Evolutionary conservation across 129 eudicot genomes (phyloP).

Genomic region (Saussurea involucrata): DNA sequence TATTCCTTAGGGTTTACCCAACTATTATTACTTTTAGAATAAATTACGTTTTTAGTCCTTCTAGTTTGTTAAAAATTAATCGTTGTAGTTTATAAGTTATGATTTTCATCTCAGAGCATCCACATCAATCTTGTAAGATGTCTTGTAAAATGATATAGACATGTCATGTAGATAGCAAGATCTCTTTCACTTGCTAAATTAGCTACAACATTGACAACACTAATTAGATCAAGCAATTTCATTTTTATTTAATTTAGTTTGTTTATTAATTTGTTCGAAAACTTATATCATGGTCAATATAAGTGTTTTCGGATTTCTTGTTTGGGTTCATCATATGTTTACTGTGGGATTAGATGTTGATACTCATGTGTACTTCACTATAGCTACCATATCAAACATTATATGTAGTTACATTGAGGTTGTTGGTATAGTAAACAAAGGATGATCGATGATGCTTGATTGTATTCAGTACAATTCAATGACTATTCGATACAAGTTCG

Average conservation of each 20-base stretch:
- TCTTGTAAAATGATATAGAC: too few species aligned
- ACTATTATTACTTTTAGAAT: neutral
- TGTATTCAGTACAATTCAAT: neutral
- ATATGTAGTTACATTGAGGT: neutral
- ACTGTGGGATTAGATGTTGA: neutral
- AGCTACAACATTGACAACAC: too few species aligned
- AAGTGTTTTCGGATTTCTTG: neutral
- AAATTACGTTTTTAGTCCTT: too few species aligned
- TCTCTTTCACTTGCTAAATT: too few species aligned
- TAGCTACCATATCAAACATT: neutral
- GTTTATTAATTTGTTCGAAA: neutral
- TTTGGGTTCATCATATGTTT: neutral
- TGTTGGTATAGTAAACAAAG: neutral
- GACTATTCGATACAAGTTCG: neutral
- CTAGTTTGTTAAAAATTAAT: too few species aligned
- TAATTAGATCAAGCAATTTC: too few species aligned
- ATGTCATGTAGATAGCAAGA: too few species aligned
- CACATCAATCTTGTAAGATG: too few species aligned
- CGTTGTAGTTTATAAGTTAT: too few species aligned
- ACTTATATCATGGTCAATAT: neutral
- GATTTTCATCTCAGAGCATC: too few species aligned
- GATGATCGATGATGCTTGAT: neutral
- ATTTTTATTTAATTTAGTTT: too few species aligned
- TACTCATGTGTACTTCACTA: neutral
- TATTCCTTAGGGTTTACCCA: slow-evolving; percentile 4